Conservation (phyloP, 305 asterid genomes). For the Salvia sclarea region DNA sequence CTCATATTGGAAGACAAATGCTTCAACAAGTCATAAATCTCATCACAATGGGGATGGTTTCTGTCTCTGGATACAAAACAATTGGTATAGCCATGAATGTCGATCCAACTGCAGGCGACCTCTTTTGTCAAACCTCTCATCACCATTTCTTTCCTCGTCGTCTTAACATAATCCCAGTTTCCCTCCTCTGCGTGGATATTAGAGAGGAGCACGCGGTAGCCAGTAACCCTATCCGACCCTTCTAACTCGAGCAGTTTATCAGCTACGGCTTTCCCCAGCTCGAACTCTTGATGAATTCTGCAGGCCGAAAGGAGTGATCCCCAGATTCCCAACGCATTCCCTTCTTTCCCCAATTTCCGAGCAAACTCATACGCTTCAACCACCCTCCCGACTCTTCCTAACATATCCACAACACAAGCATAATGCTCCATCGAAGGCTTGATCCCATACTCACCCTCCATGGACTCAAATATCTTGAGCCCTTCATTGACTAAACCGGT, state of each 20-base stretch:
- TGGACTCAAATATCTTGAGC: conserved; percentile 59
- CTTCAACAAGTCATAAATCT: conserved; percentile 52
- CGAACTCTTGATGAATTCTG: conserved; percentile 62
- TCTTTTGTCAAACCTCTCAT: conserved; percentile 68
- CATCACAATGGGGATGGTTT: conserved; percentile 48
- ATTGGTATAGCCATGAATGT: conserved; percentile 49
- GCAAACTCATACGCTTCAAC: conserved; percentile 72
- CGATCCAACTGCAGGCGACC: conserved; percentile 94
- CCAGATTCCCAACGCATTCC: conserved; percentile 65
- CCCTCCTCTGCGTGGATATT: conserved; percentile 86
- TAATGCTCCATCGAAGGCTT: conserved; percentile 67
- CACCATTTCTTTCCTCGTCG: conserved; percentile 60
- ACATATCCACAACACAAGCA: conserved; percentile 80
- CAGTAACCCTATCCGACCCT: conserved; percentile 46
- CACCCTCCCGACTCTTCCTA: conserved; percentile 87
- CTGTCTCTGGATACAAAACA: conserved; percentile 62
- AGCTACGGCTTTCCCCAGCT: conserved; percentile 76
- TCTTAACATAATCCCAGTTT: conserved; percentile 69
- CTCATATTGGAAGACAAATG: conserved; percentile 58
- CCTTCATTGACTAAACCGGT: conserved; percentile 67
- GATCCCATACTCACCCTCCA: conserved; percentile 57
- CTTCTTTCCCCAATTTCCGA: conserved; percentile 53
- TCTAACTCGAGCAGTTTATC: conserved; percentile 61
- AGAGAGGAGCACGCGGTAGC: conserved; percentile 80
- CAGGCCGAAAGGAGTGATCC: conserved; percentile 88